Base-by-base conservation (phyloP, 2,329 filamentous ascomycete genomes). In the Paraconiothyrium brasiliense region DNA sequence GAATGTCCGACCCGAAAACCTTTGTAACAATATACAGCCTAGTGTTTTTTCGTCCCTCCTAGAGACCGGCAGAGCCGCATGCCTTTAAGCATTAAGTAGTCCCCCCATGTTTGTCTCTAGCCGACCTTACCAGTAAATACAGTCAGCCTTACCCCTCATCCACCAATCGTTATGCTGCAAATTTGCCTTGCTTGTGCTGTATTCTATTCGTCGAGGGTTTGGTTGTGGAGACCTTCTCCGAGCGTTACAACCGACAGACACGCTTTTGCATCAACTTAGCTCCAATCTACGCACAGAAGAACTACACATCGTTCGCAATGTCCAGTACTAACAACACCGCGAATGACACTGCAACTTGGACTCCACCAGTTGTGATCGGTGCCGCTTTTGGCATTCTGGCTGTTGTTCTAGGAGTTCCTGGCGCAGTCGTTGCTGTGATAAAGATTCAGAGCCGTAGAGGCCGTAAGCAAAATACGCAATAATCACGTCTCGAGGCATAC, bases 101-200 rank as follows among this genome's bases (percentile, higher is more conserved):
- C 46, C 6, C 6, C 43, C 2, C 43, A 46, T 46, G 43, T 22
- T 46, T 9, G 20, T 30, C 30, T 13, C 46, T 24, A 32, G 46
- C 24, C n/a, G 11, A 20, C 22, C 51, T n/a, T 11, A 14, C 49
- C 20, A 34, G 22, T 14, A 13, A 13, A 14, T n/a, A n/a, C 37
- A 27, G 4, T 43, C 51, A 54, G 37, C 51, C 37, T 54, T 54
- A 16, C 37, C 34, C n/a, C 14, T 39, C 37, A 11, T 16, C 13
- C 22, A 32, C 52, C 24, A 34, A 44, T 54, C 16, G 52, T 8
- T 34, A 54, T 54, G 52, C 52, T 46, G 14, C 20, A 44, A 22
- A 37, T 20, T 22, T 35, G 34, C 49, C 34, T 24, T 48, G 13
- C 34, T 14, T 24, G 41, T 7, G 30, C 7, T 30, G 22, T 9